Evolutionary conservation across 139 green algal genomes (phyloP).

Genomic region (Chlamydomonas sphaeroides): DNA sequence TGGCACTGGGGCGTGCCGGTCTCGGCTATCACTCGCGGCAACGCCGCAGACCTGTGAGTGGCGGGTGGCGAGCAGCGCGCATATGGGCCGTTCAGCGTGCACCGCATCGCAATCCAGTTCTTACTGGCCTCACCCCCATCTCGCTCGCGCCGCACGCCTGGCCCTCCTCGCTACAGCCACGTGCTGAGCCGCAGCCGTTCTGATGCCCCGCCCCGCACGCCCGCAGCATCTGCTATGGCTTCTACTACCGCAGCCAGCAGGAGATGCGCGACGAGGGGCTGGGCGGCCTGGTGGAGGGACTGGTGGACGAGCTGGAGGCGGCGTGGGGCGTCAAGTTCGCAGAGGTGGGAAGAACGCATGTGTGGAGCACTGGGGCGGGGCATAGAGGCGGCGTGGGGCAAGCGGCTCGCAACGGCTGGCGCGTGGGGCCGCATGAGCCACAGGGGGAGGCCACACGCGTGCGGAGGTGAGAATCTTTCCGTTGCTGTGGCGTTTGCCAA

Average conservation of each 20-base stretch:
- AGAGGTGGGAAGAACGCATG: too few relatives aligned
- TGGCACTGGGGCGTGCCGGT: conserved; percentile 47
- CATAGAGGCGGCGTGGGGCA: too few relatives aligned
- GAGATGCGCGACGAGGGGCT: conserved; percentile 47
- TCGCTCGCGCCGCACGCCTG: too few relatives aligned
- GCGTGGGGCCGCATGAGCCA: too few relatives aligned
- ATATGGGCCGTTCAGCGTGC: too few relatives aligned
- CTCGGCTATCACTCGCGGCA: conserved; percentile 35
- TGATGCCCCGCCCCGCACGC: background rate
- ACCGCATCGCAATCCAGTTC: background rate
- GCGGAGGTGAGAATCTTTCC: too few relatives aligned
- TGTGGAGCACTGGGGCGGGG: too few relatives aligned
- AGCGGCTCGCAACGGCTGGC: too few relatives aligned
- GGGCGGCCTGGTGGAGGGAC: conserved; percentile 39
- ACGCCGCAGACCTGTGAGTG: conserved; percentile 53
- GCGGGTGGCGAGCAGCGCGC: too few relatives aligned
- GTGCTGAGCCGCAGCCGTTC: background rate
- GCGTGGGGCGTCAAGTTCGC: conserved; percentile 59
- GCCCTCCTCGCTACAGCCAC: background rate
- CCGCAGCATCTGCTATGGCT: conserved; percentile 31
- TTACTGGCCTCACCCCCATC: background rate
- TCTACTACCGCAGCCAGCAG: conserved; percentile 24
- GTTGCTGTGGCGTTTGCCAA: too few relatives aligned
- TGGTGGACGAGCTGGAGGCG: conserved; percentile 60
- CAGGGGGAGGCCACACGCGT: too few relatives aligned